A percentile compares a stretch with the other conserved stretches of the same genome.
These are phyloP conservation scores for Pharnaceum exiguum DNA, from an alignment of 148 eudicot species.

Conservation along the genomic window DNA sequence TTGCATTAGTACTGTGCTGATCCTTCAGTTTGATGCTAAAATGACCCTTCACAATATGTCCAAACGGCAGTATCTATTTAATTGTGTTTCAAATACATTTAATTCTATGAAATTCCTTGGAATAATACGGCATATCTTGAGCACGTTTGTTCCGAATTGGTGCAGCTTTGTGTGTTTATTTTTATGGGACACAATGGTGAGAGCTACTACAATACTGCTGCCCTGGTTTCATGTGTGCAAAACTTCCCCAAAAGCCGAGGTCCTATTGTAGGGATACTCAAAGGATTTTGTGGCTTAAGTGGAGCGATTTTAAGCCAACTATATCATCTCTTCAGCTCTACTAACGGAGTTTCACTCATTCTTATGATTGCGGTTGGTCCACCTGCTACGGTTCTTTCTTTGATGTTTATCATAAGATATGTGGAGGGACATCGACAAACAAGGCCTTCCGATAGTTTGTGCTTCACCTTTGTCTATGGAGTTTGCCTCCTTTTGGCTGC, in stretches of 20 bases:
- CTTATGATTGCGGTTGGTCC: conserved; percentile 56
- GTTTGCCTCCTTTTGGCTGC: conserved; percentile 42
- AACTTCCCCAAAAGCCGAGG: conserved; percentile 65
- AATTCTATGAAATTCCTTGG: neutral
- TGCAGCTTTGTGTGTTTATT: conserved; percentile 48
- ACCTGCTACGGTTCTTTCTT: conserved; percentile 28
- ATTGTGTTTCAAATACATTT: neutral
- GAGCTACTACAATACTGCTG: conserved; percentile 59
- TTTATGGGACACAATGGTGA: conserved; percentile 60
- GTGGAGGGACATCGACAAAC: conserved; percentile 60
- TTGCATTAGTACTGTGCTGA: too few species aligned
- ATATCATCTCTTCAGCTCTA: conserved; percentile 32
- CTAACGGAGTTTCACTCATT: conserved; percentile 34
- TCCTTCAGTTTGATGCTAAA: too few species aligned
- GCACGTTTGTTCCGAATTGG: neutral
- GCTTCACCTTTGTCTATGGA: conserved; percentile 40
- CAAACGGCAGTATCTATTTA: too few species aligned
- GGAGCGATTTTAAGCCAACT: conserved; percentile 54
- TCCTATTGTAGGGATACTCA: conserved; percentile 57
- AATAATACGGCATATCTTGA: neutral
- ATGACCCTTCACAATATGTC: too few species aligned
- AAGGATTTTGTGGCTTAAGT: conserved; percentile 64
- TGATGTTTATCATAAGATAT: conserved; percentile 50
- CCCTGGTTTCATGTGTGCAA: conserved; percentile 56
- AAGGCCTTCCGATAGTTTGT: conserved; percentile 45